Conservation (phyloP, 306 rosid species). For the Lathyrus tuberosus region DNA sequence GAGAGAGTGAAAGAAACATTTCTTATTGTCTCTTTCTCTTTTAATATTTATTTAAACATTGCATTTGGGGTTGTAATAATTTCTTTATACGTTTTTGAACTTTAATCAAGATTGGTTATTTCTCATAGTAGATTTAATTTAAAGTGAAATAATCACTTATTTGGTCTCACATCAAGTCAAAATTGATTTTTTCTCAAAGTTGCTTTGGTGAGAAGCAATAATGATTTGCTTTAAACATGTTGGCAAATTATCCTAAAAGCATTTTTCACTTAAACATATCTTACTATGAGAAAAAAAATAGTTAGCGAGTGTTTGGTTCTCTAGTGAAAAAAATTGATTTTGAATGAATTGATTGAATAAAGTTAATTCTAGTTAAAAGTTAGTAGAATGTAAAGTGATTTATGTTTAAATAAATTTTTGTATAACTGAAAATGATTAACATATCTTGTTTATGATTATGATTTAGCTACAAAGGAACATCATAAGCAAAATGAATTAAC, state of each 20-base stretch:
- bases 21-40: slow-evolving; percentile 2
- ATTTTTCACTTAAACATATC: background rate
- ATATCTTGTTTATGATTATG: slow-evolving; percentile 39
- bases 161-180: slow-evolving; percentile 23
- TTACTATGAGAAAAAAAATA: background rate
- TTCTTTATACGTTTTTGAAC: background rate
- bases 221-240: background rate
- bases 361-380: too few species aligned
- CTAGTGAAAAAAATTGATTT: too few species aligned
- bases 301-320: too few species aligned
- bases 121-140: slow-evolving; percentile 2
- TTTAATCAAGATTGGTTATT: slow-evolving; percentile 17
- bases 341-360: too few species aligned
- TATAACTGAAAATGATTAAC: slow-evolving; percentile 17
- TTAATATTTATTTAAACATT: slow-evolving; percentile 1
- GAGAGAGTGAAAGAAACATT: background rate
- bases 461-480: slow-evolving; percentile 56
- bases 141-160: slow-evolving; percentile 23
- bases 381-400: too few species aligned
- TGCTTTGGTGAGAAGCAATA: slow-evolving; percentile 14
- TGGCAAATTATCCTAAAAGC: slow-evolving; percentile 11
- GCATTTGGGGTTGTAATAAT: slow-evolving; percentile 26
- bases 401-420: too few species aligned
- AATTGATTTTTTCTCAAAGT: slow-evolving; percentile 7
- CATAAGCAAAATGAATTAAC: slow-evolving; percentile 51